Conservation (phyloP, 805 yeast genomes). For the Candida maris region DNA sequence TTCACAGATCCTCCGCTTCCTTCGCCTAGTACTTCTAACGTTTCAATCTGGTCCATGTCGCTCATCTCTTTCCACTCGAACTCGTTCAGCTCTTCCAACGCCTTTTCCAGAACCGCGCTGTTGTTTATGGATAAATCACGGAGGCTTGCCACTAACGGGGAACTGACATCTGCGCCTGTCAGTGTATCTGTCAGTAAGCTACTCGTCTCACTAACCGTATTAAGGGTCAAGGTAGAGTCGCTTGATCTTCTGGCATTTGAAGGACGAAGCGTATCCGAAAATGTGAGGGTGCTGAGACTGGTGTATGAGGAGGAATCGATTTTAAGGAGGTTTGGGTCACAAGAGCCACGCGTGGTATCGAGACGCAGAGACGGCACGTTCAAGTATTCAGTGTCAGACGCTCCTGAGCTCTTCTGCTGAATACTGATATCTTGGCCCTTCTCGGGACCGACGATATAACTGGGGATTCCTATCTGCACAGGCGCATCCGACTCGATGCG, state of each 20-base stretch:
- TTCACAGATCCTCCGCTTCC: conserved; percentile 92
- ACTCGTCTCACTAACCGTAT: conserved; percentile 2
- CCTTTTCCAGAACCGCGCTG: conserved; percentile 2
- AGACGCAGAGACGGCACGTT: too few species aligned
- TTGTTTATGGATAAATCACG: background rate
- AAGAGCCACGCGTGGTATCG: background rate
- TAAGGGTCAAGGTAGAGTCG: conserved; percentile 3
- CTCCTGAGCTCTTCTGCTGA: too few species aligned
- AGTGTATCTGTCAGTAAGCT: conserved; percentile 1
- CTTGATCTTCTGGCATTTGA: conserved; percentile 4
- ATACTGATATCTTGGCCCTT: too few species aligned
- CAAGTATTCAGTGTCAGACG: too few species aligned
- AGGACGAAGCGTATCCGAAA: background rate
- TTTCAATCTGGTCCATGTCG: conserved; percentile 56
- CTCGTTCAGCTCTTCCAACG: conserved; percentile 51
- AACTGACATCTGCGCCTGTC: conserved; percentile 2
- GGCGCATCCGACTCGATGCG: conserved; percentile 17
- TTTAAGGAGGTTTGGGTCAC: conserved; percentile 8
- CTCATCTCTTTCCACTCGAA: conserved; percentile 71
- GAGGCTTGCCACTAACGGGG: conserved; percentile 10
- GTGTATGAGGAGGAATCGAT: conserved; percentile 6
- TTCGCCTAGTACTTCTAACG: conserved; percentile 77
- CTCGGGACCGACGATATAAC: too few species aligned
- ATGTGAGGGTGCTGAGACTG: conserved; percentile 2
- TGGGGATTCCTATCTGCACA: background rate